A percentile compares a stretch with the other conserved stretches of the same genome.
Conservation (phyloP, 768 basidiomycete genomes). For the Stropharia rugosoannulata region DNA sequence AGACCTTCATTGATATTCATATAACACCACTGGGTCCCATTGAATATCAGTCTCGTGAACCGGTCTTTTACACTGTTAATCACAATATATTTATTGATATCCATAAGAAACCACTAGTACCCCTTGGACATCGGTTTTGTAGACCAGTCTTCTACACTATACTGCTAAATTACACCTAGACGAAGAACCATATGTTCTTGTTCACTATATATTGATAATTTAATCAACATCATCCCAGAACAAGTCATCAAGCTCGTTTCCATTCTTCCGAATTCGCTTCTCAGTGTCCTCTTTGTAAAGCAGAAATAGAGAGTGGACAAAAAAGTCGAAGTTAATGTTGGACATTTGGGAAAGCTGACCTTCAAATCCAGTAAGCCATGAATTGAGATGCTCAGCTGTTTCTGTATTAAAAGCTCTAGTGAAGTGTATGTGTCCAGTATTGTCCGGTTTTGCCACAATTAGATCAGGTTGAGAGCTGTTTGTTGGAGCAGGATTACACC, state of each 20-base stretch:
- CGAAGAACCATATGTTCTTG: background rate
- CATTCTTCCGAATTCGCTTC: background rate
- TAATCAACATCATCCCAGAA: background rate
- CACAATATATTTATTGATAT: no score
- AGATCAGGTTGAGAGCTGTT: slow-evolving; percentile 21
- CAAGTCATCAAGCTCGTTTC: background rate
- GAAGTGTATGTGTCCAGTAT: slow-evolving; percentile 11
- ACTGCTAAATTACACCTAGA: background rate
- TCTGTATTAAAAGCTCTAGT: slow-evolving; percentile 26
- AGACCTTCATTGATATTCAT: no score
- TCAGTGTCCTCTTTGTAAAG: background rate
- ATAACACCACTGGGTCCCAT: no score
- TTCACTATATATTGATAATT: no score
- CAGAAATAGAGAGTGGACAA: background rate
- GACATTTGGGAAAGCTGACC: background rate
- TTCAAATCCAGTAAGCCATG: background rate
- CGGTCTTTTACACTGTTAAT: no score
- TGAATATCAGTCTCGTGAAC: no score
- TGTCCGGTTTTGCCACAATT: slow-evolving; percentile 9
- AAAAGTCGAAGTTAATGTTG: background rate
- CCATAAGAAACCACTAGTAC: no score
- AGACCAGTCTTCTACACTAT: no score
- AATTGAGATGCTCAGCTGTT: slow-evolving; percentile 21
- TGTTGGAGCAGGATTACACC: slow-evolving; percentile 21
- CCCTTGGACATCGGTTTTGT: no score